Conservation (phyloP, 345 rosid genomes). For the Orychophragmus violaceus region DNA sequence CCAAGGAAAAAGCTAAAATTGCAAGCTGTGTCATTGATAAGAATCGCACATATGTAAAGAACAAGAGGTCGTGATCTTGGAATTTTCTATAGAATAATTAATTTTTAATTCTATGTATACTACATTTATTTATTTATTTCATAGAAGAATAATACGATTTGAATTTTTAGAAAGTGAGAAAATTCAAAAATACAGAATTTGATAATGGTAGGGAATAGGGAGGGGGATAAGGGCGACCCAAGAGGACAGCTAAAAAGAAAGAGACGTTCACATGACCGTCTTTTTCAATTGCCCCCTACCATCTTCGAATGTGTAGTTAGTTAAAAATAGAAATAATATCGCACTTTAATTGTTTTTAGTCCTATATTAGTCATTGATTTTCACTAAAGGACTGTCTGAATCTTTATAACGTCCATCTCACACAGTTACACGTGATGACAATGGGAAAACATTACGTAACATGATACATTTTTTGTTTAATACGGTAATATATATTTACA, state of each 20-base stretch:
- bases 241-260: slow-evolving; percentile 6
- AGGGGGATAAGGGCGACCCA: background rate
- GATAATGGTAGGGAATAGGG: background rate
- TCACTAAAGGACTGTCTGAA: background rate
- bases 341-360: background rate
- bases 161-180: background rate
- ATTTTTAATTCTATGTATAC: background rate
- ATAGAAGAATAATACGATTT: background rate
- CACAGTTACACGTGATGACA: background rate
- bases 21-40: slow-evolving; percentile 17
- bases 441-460: background rate
- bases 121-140: background rate
- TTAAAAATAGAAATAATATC: background rate
- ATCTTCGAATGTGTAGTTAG: background rate
- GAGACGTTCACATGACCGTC: slow-evolving; percentile 18
- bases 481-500: background rate
- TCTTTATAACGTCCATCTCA: background rate
- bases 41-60: background rate
- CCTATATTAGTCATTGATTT: background rate
- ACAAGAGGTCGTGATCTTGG: background rate
- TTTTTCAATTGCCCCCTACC: background rate
- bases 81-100: background rate
- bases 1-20: background rate
- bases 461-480: background rate
- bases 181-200: no score